A percentile compares a stretch with the other conserved stretches of the same genome.
These are phyloP conservation scores for Tolypocladium cylindrosporum DNA, from an alignment of 2,329 filamentous ascomycete species.

Conservation along the genomic window DNA sequence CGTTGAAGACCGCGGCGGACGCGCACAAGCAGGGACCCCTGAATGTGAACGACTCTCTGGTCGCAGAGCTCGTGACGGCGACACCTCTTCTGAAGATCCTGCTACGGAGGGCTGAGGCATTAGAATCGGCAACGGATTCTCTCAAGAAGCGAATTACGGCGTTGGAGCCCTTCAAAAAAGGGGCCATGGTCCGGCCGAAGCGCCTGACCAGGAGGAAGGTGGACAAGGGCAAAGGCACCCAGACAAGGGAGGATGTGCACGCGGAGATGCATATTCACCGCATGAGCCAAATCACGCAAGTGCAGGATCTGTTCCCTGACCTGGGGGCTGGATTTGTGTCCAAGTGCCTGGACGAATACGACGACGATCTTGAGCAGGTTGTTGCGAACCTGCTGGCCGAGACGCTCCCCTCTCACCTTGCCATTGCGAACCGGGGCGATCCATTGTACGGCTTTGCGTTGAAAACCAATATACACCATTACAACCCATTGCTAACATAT, in stretches of 20 bases:
- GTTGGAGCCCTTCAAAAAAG: slow-evolving; percentile 51
- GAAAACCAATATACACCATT: neutral
- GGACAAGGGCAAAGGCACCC: slow-evolving; percentile 55
- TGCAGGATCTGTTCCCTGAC: slow-evolving; percentile 91
- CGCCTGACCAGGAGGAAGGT: slow-evolving; percentile 42
- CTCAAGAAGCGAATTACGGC: slow-evolving; percentile 50
- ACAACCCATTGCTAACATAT: slow-evolving; percentile 8
- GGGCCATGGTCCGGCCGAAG: slow-evolving; percentile 39
- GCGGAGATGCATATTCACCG: slow-evolving; percentile 62
- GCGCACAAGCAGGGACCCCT: slow-evolving; percentile 46
- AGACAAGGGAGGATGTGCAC: slow-evolving; percentile 24
- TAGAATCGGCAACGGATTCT: slow-evolving; percentile 40
- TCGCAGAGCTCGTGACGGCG: slow-evolving; percentile 70
- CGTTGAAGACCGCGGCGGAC: slow-evolving; percentile 62
- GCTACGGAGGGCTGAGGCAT: slow-evolving; percentile 39
- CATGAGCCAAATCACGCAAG: slow-evolving; percentile 75
- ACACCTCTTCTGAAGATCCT: slow-evolving; percentile 65
- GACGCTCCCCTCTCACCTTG: slow-evolving; percentile 60
- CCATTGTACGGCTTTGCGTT: slow-evolving; percentile 38
- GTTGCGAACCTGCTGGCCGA: slow-evolving; percentile 75
- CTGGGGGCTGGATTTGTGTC: slow-evolving; percentile 75
- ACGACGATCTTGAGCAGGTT: slow-evolving; percentile 66
- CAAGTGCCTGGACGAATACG: slow-evolving; percentile 69
- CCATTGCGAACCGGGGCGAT: slow-evolving; percentile 52
- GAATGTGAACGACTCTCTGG: slow-evolving; percentile 58